Conservation (phyloP, 2,329 filamentous ascomycete genomes). For the Parastagonospora nodorum region DNA sequence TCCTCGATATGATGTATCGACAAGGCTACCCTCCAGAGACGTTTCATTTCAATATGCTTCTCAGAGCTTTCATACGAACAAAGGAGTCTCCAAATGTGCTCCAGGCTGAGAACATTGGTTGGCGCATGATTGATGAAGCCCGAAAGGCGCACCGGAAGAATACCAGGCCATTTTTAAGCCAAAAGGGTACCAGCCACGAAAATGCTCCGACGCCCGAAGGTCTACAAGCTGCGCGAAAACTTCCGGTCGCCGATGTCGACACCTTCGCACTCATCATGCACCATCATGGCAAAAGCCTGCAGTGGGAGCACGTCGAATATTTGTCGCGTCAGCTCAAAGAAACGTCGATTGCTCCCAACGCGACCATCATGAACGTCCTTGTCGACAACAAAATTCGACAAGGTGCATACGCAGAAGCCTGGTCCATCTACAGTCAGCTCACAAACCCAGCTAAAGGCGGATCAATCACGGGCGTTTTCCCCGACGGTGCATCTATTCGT, state of each 20-base stretch:
- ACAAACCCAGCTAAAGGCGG: slow-evolving; percentile 23
- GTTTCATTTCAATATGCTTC: slow-evolving; percentile 80
- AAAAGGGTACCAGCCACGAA: slow-evolving; percentile 5
- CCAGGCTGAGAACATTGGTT: slow-evolving; percentile 43
- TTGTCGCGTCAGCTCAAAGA: slow-evolving; percentile 32
- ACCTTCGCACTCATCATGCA: slow-evolving; percentile 42
- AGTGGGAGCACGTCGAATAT: slow-evolving; percentile 45
- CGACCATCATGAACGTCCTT: slow-evolving; percentile 39
- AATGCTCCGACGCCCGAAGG: neutral
- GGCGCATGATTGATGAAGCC: slow-evolving; percentile 41
- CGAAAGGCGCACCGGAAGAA: slow-evolving; percentile 3
- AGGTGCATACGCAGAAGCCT: slow-evolving; percentile 36
- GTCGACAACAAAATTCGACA: slow-evolving; percentile 37
- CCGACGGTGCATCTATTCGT: slow-evolving; percentile 35
- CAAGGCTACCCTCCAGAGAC: slow-evolving; percentile 70
- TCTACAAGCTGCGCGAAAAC: slow-evolving; percentile 5
- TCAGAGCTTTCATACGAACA: slow-evolving; percentile 74
- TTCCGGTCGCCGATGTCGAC: slow-evolving; percentile 33
- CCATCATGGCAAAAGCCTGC: slow-evolving; percentile 31
- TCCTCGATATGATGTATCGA: slow-evolving; percentile 76
- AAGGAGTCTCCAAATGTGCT: slow-evolving; percentile 20
- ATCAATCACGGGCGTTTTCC: slow-evolving; percentile 25
- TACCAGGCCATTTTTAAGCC: neutral
- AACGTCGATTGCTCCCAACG: slow-evolving; percentile 24
- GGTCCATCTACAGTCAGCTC: slow-evolving; percentile 33